Conservation (phyloP, 208 protist genomes). For the Leishmania lainsoni region DNA sequence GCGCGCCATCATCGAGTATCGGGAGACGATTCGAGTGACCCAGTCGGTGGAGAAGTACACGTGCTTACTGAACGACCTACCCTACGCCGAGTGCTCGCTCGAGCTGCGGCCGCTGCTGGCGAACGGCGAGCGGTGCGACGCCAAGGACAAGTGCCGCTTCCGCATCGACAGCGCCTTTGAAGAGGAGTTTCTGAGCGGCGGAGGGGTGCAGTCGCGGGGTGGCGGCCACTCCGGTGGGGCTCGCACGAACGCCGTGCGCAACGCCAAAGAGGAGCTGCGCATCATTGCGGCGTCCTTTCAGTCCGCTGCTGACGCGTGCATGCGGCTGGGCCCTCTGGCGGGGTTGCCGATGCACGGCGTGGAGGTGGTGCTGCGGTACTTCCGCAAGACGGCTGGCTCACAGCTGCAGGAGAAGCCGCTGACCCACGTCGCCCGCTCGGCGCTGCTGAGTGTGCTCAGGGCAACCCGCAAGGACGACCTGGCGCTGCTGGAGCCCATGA, state of each 20-base stretch:
- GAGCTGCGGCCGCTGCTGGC: constrained; percentile 48
- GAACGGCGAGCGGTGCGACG: constrained; percentile 25
- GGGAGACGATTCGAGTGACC: constrained; percentile 54
- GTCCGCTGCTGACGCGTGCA: constrained; percentile 54
- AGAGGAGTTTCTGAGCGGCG: constrained; percentile 31
- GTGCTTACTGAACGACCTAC: constrained; percentile 54
- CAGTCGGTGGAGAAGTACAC: constrained; percentile 32
- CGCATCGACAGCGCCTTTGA: constrained; percentile 48
- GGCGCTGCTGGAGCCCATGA: constrained; percentile 86
- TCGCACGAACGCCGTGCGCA: constrained; percentile 36
- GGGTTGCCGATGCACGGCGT: constrained; percentile 79
- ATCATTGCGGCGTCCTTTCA: constrained; percentile 38
- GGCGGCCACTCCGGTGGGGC: constrained; percentile 12
- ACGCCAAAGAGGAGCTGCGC: constrained; percentile 56
- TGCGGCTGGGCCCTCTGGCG: constrained; percentile 64
- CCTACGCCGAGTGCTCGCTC: constrained; percentile 69
- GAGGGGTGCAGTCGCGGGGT: background rate
- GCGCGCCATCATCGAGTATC: constrained; percentile 88
- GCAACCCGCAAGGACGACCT: constrained; percentile 36
- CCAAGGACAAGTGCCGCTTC: constrained; percentile 47
- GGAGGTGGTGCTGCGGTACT: constrained; percentile 55
- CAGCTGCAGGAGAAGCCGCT: constrained; percentile 53
- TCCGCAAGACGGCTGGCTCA: constrained; percentile 58
- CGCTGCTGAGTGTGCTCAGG: constrained; percentile 53
- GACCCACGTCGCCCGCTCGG: constrained; percentile 47